Conservation (phyloP, 768 basidiomycete genomes). For the Leccinellum rugosiceps region DNA sequence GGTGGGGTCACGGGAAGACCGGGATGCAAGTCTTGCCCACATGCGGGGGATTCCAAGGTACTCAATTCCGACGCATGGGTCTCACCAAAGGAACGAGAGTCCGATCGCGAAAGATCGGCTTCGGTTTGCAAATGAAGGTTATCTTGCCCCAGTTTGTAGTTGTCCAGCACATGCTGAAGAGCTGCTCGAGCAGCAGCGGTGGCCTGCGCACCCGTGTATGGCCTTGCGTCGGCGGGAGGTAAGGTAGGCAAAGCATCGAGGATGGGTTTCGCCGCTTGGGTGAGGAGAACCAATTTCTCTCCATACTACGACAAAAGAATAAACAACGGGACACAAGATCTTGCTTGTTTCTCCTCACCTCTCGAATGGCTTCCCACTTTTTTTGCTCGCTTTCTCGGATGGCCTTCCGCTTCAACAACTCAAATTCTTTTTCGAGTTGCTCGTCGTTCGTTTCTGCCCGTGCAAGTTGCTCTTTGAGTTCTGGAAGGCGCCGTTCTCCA, state of each 20-base stretch:
- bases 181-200: constrained; percentile 72
- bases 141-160: constrained; percentile 68
- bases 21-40: constrained; percentile 27
- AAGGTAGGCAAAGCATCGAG: constrained; percentile 59
- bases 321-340: background rate
- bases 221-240: constrained; percentile 54
- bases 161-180: constrained; percentile 75
- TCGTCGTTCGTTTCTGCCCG: constrained; percentile 64
- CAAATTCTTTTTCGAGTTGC: constrained; percentile 64
- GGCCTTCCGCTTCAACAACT: constrained; percentile 72
- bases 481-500: constrained; percentile 62
- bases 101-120: constrained; percentile 60
- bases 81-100: constrained; percentile 81
- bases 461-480: constrained; percentile 67
- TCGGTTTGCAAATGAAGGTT: constrained; percentile 45
- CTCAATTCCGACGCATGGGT: constrained; percentile 76
- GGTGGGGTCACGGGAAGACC: constrained; percentile 45
- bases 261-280: constrained; percentile 67
- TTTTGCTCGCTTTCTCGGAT: constrained; percentile 68
- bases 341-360: constrained; percentile 44
- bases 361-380: constrained; percentile 81
- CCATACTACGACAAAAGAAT: constrained; percentile 51
- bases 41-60: constrained; percentile 41
- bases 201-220: constrained; percentile 58
- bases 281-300: constrained; percentile 72